phyloP scores from a whole-genome alignment of 768 basidiomycete species.

The Amanita phalloides region DNA sequence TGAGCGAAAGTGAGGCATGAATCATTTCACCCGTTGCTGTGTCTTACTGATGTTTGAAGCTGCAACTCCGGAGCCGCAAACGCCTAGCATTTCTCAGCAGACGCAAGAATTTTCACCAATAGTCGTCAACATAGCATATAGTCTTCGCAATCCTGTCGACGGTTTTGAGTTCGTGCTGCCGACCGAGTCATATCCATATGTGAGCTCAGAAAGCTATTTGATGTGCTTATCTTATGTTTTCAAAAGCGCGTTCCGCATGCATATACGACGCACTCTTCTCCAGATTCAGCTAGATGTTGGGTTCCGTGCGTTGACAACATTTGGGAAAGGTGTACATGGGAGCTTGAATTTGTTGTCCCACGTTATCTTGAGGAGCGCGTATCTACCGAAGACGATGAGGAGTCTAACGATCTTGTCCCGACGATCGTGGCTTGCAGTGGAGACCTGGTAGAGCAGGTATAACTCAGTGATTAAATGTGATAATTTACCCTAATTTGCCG shows the following conservation, averaged over 20 bases:
- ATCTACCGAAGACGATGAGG: conserved; percentile 31
- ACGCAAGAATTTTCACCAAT: conserved; percentile 58
- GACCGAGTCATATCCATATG: conserved; percentile 74
- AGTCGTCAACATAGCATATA: conserved; percentile 68
- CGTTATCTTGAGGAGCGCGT: conserved; percentile 63
- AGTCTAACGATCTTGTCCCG: conserved; percentile 50
- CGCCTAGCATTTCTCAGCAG: conserved; percentile 31
- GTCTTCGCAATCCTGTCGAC: conserved; percentile 71
- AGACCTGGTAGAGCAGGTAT: conserved; percentile 87
- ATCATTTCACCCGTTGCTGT: not conserved
- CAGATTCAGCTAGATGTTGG: conserved; percentile 95
- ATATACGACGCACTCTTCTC: conserved; percentile 78
- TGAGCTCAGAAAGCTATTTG: conserved; percentile 26
- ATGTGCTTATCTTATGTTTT: conserved; percentile 8
- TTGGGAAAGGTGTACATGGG: conserved; percentile 98
- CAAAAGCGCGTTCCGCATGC: conserved; percentile 84
- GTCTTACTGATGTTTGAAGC: conserved; percentile 22
- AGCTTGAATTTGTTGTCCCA: conserved; percentile 93
- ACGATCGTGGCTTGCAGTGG: conserved; percentile 91
- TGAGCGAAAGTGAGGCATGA: conserved; percentile 43
- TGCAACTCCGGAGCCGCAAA: conserved; percentile 78
- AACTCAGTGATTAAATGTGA: conserved; percentile 10
- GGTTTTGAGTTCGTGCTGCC: conserved; percentile 80
- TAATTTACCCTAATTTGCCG: conserved; percentile 1
- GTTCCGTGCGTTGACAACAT: conserved; percentile 93